phyloP scores from a whole-genome alignment of 306 rosid species.

The Biancaea sappan region DNA sequence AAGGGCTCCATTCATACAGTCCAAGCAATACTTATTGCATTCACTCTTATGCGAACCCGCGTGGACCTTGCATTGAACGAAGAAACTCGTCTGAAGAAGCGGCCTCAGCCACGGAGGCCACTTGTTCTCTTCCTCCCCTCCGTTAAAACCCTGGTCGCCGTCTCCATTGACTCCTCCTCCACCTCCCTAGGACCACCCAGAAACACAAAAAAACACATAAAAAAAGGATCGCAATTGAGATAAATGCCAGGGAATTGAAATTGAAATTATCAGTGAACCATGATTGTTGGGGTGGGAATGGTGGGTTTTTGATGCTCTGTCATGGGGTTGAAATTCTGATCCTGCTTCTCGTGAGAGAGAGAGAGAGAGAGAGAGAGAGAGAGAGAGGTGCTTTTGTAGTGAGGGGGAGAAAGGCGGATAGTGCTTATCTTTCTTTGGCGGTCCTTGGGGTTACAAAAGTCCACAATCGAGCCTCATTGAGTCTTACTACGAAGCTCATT shows the following conservation, averaged over 20 bases:
- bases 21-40: slow-evolving; percentile 79
- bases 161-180: slow-evolving; percentile 33
- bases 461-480: slow-evolving; percentile 52
- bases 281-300: slow-evolving; percentile 38
- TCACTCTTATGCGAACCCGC: slow-evolving; percentile 66
- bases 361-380: slow-evolving; percentile 28
- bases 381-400: slow-evolving; percentile 41
- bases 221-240: not conserved
- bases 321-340: not conserved
- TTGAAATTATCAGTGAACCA: slow-evolving; percentile 53
- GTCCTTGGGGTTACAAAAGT: slow-evolving; percentile 44
- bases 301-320: slow-evolving; percentile 30
- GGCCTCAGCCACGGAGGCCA: slow-evolving; percentile 74
- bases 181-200: slow-evolving; percentile 44
- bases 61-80: slow-evolving; percentile 67
- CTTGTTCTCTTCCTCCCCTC: slow-evolving; percentile 45
- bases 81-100: slow-evolving; percentile 61
- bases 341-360: too few relatives aligned
- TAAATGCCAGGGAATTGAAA: slow-evolving; percentile 4
- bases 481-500: too few relatives aligned
- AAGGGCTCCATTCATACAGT: slow-evolving; percentile 66
- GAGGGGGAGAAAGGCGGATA: slow-evolving; percentile 12
- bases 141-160: slow-evolving; percentile 10
- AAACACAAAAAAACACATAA: slow-evolving; percentile 8
- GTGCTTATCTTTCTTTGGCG: too few relatives aligned